Base-by-base conservation (phyloP, 345 rosid genomes). In the Citropsis articulata region DNA sequence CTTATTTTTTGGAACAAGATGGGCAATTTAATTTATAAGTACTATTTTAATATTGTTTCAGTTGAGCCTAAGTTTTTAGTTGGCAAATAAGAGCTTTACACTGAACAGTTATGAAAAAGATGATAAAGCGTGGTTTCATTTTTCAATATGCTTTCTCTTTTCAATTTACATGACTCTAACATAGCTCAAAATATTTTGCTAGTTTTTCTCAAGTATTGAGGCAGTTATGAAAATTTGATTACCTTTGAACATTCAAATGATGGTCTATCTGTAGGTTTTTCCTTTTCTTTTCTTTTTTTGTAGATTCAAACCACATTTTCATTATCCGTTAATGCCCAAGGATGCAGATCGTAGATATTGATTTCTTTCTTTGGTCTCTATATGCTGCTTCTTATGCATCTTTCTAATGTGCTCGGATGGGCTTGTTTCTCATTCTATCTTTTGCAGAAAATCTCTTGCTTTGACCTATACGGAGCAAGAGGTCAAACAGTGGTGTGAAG, bases 401-500 rank as follows among this genome's bases (percentile, higher is more conserved):
- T 79, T 30, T 42, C 36, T 28, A 59, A 45, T 73, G 33, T 22
- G 31, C 42, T 67, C 50, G 28, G 55, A 33, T 74, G 36, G 7
- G 27, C 48, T 14, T 60, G 66, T 27, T 76, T 67, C 55, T 36
- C 55, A 33, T 66, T 18, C 38, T n/a, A 66, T n/a, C 18, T 19
- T 27, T 48, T 63, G 30, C 77, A 64, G 77, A 72, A 93, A 91
- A 76, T 73, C 86, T 33, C 77, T 30, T 81, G 80, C 87, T 60
- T 31, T 83, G 81, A 64, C 66, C 60, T 96, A 94, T 80, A 79
- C 97, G 36, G 81, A 85, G 79, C 85, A 89, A 84, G 98, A 96
- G 86, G 81, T 94, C 84, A 84, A 81, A 74, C 86, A 82, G 84
- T 96, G 99, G 99, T 80, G 92, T 81, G 91, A 89, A 75, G 89